Base-by-base conservation (phyloP, 2,329 filamentous ascomycete species). In the Apiospora saccharicola region DNA sequence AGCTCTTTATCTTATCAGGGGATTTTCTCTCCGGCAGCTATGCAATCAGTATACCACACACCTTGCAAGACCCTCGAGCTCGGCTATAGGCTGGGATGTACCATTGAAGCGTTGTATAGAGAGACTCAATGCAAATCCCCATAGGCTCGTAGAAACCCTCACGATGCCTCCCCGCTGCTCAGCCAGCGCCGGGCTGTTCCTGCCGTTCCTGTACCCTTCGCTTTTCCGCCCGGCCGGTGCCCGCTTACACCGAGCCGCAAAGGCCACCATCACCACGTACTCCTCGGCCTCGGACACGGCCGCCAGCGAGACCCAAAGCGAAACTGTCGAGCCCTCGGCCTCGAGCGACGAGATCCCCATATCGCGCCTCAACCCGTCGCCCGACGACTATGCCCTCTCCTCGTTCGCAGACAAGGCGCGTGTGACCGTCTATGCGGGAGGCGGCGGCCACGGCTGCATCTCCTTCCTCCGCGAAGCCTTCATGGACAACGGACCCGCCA, bases 381-480 rank as follows among this genome's bases (percentile, higher is more conserved):
- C 95, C 0, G 92, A 94, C 78, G 94, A 98, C 82, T 98, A 97
- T 83, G 89, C 93, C 22, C 87, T 91, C 44, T 90, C 94, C 4
- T 92, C 92, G 64, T 99, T 99, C 79, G 92, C 94, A 71, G 96
- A 99, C 83, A 93, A 94, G 80, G 95, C 95, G 71, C 90, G 90
- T 10, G 83, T 98, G 41, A 93, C 90, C 0, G 83, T 98, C 3
- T 89, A 93, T 77, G 93, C 95, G 24, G 96, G 96, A 12, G 84
- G 87, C 2, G 96, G 96, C 37, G 96, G 96, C 12, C 92, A 96
- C 79, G 96, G 96, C 75, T 99, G 96, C 80, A 94, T 98, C 69
- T 96, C 96, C 0, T 99, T 98, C 80, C 85, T 97, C 61, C 92
- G 96, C 26, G 96, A 99, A 78, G 96, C 96, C 75, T 98, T 93